Conservation (phyloP, 73 alveolate genomes). For the Tetrahymena thermophila region DNA sequence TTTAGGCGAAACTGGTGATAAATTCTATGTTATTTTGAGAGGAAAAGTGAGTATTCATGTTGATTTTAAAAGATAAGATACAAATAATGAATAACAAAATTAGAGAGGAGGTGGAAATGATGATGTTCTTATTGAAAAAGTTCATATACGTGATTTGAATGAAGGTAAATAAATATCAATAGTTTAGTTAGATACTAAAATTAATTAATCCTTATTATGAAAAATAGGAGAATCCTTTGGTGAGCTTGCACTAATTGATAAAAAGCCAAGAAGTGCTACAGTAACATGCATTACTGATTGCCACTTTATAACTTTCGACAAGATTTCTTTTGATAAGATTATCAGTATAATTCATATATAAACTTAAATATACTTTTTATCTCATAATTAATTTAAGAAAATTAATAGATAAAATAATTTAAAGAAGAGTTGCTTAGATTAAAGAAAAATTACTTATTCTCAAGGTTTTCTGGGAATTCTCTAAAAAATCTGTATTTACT, state of each 20-base stretch:
- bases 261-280: slow-evolving; percentile 33
- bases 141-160: not conserved
- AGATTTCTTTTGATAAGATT: slow-evolving; percentile 15
- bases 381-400: not conserved
- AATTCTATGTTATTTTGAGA: not conserved
- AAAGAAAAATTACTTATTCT: not conserved
- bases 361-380: not conserved
- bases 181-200: not conserved
- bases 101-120: not conserved
- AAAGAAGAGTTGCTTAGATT: not conserved
- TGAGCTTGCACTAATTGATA: slow-evolving; percentile 21
- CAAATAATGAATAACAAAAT: not conserved
- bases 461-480: not conserved
- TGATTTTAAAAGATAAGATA: not conserved
- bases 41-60: not conserved
- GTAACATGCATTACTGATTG: slow-evolving; percentile 21
- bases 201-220: not conserved
- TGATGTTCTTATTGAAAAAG: not conserved
- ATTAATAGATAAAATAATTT: not conserved
- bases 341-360: not conserved
- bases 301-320: slow-evolving; percentile 12
- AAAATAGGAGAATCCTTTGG: slow-evolving; percentile 24
- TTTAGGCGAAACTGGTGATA: not conserved
- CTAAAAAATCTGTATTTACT: not conserved
- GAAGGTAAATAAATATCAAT: not conserved